Base-by-base conservation (phyloP, 1,284 basidiomycete species). In the Mycosarcoma maydis region DNA sequence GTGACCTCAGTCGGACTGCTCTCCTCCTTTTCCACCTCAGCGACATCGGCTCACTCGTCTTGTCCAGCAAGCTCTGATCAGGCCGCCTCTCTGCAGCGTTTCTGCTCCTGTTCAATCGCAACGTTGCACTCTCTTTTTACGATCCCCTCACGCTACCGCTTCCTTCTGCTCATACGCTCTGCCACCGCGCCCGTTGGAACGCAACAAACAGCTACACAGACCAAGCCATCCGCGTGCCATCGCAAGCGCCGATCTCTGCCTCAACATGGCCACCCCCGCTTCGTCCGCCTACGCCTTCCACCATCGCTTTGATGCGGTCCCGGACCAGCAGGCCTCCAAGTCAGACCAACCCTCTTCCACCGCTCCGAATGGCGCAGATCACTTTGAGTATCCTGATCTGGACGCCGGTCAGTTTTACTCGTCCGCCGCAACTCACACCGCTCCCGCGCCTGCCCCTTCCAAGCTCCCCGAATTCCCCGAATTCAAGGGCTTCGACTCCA, bases 401-500 rank as follows among this genome's bases (percentile, higher is more conserved):
- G 61, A 70, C 20, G 67, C 61, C 17, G 61, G 60, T 10, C 61
- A 60, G 16, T 60, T 60, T 16, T 56, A 70, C 53, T 65, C 67
- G 23, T 65, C 67, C 5, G 61, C 61, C 16, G 37, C 44, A 0
- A 37, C 61, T 6, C 52, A 60, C 20, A n/a, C 48, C 23, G 29
- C 34, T 24, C 22, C 62, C 7, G 41, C 55, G 5, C 38, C 58
- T 4, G 46, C 58, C 17, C 17, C 44, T 22, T 30, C 51, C 34
- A 36, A 44, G 17, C 53, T 65, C 2, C 56, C 67, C 20, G 56
- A 65, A 36, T 70, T 70, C 20, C 56, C 60, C 32, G 67, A 70
- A 27, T 65, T 70, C 46, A 60, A 51, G 23, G 29, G 53, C 45
- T 61, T 70, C 36, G 67, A 65, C 36, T 40, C 37, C 26, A 36